phyloP scores from a whole-genome alignment of 495 filamentous ascomycete genomes.

The Xylaria nigripes region DNA sequence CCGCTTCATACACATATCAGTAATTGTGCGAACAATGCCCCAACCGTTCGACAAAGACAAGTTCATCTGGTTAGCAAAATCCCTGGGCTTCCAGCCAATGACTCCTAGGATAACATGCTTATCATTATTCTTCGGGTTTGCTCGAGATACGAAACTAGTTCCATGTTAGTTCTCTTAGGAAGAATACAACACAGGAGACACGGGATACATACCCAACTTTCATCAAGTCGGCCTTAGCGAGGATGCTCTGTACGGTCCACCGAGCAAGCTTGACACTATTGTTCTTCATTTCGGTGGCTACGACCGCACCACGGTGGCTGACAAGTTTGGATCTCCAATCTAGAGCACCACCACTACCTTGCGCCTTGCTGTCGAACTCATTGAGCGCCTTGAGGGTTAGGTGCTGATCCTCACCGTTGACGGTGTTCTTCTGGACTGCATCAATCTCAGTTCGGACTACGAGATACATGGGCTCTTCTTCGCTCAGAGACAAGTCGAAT shows the following conservation, averaged over 20 bases:
- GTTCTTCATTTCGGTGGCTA: conserved; percentile 99
- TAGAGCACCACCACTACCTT: conserved; percentile 83
- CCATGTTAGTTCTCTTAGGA: conserved; percentile 16
- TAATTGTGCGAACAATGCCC: conserved; percentile 96
- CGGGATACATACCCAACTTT: conserved; percentile 70
- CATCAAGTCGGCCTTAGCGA: conserved; percentile 93
- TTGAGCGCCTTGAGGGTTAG: conserved; percentile 92
- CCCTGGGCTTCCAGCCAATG: conserved; percentile 90
- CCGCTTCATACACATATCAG: conserved; percentile 74
- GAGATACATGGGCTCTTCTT: conserved; percentile 84
- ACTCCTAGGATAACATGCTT: conserved; percentile 93
- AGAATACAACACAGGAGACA: not conserved
- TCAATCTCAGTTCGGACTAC: conserved; percentile 95
- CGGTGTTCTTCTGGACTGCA: conserved; percentile 87
- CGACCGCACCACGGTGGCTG: conserved; percentile 87
- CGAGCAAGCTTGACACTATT: conserved; percentile 95
- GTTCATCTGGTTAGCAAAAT: conserved; percentile 98
- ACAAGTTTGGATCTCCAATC: conserved; percentile 94
- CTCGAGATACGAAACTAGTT: conserved; percentile 80
- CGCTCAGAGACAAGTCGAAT: conserved; percentile 89
- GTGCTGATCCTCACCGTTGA: conserved; percentile 79
- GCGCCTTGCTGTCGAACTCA: conserved; percentile 96
- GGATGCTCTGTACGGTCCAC: conserved; percentile 92
- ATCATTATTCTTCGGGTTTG: conserved; percentile 79
- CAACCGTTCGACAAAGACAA: conserved; percentile 92